These are phyloP conservation scores for Kwoniella shandongensis DNA, from an alignment of 768 basidiomycete species.

Conservation along the genomic window DNA sequence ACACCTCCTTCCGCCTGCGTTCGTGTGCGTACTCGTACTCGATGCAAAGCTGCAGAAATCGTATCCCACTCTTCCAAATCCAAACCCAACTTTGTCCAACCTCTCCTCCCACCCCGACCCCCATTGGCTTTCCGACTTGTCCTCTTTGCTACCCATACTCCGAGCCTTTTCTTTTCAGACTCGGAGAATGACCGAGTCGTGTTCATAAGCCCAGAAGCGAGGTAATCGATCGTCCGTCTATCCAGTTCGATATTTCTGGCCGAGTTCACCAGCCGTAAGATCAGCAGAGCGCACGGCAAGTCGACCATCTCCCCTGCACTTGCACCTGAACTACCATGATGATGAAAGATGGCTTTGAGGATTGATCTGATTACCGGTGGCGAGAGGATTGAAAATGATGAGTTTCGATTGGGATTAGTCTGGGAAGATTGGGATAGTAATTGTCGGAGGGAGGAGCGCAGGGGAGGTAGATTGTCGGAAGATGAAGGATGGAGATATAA, in stretches of 20 bases:
- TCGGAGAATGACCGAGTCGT: neutral
- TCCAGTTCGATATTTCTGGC: conserved; percentile 2
- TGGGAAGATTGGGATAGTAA: neutral
- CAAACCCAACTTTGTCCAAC: conserved; percentile 13
- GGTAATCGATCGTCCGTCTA: conserved; percentile 6
- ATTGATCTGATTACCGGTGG: conserved; percentile 3
- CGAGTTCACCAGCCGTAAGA: neutral
- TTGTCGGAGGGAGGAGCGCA: neutral
- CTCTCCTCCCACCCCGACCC: neutral
- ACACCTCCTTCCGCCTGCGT: neutral
- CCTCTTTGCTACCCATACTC: too few species aligned
- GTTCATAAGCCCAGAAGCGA: conserved; percentile 3
- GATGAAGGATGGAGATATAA: neutral
- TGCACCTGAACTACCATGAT: neutral
- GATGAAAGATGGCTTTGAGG: conserved; percentile 2
- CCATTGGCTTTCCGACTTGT: too few species aligned
- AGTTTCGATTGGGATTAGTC: too few species aligned
- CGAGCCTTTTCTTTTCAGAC: too few species aligned
- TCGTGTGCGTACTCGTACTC: neutral
- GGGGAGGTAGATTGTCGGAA: neutral
- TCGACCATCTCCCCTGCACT: too few species aligned
- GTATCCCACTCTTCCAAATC: conserved; percentile 10
- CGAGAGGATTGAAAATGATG: neutral
- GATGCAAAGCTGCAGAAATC: conserved; percentile 2
- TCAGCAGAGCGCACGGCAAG: neutral